These are phyloP conservation scores for Suillus subaureus DNA, from an alignment of 768 basidiomycete genomes.

Conservation along the genomic window DNA sequence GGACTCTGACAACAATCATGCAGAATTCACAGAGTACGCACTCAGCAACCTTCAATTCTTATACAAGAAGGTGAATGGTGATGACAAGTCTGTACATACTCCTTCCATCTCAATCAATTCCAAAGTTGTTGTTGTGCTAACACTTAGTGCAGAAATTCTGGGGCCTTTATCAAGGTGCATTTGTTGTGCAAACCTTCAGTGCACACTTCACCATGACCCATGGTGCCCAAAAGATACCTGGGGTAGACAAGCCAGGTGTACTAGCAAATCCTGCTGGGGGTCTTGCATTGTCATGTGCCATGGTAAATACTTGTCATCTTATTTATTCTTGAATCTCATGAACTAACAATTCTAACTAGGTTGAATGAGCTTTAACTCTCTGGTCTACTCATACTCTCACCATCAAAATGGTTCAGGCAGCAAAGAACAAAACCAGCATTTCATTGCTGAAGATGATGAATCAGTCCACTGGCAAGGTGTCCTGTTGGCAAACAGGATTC, in stretches of 20 bases:
- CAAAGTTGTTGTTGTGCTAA: neutral
- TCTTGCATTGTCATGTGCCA: neutral
- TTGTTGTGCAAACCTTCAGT: neutral
- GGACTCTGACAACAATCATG: neutral
- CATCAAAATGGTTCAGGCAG: neutral
- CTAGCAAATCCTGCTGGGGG: neutral
- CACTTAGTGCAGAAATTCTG: neutral
- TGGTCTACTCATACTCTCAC: neutral
- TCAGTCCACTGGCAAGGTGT: neutral
- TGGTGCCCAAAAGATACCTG: neutral
- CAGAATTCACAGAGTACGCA: neutral
- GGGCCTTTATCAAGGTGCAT: neutral
- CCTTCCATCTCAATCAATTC: neutral
- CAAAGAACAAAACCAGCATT: neutral
- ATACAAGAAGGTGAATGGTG: neutral
- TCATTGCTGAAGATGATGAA: neutral
- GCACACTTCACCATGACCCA: neutral
- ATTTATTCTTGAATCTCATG: no score
- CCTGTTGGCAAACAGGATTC: neutral
- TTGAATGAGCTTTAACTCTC: neutral
- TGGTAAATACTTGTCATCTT: neutral
- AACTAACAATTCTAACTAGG: slow-evolving; percentile 1
- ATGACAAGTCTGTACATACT: neutral
- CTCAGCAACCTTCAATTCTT: neutral
- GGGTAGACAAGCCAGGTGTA: neutral